Evolutionary conservation across 2,329 filamentous ascomycete species (phyloP).

Genomic region (Fusarium globosum): DNA sequence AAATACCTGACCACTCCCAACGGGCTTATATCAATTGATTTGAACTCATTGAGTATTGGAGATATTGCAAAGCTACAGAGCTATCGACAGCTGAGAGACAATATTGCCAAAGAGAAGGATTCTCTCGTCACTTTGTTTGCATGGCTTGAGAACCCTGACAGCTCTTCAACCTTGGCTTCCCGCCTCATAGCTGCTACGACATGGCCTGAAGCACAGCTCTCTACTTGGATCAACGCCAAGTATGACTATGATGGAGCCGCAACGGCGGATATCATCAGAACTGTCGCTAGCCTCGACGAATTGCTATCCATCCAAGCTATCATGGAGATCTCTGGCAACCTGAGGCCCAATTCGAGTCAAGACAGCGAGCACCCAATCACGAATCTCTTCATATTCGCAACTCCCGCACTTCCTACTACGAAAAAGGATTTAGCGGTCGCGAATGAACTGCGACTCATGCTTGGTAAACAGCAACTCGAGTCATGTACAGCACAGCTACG

Average conservation of each 20-base stretch:
- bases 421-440: background rate
- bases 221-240: background rate
- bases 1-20: background rate
- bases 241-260: background rate
- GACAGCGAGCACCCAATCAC: background rate
- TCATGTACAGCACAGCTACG: background rate
- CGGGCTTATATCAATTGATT: background rate
- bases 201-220: background rate
- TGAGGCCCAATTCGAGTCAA: background rate
- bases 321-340: background rate
- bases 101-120: background rate
- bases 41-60: background rate
- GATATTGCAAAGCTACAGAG: background rate
- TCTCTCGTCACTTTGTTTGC: background rate
- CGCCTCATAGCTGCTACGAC: background rate
- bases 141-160: background rate
- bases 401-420: background rate
- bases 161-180: background rate
- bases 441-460: background rate
- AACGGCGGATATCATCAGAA: background rate
- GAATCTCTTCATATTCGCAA: background rate
- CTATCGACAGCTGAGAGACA: background rate
- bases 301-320: background rate
- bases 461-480: background rate
- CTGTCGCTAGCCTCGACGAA: background rate